A percentile compares a stretch with the other conserved stretches of the same genome.
These are phyloP conservation scores for Rhododendron mucronatum DNA, from an alignment of 148 eudicot species.

Conservation along the genomic window DNA sequence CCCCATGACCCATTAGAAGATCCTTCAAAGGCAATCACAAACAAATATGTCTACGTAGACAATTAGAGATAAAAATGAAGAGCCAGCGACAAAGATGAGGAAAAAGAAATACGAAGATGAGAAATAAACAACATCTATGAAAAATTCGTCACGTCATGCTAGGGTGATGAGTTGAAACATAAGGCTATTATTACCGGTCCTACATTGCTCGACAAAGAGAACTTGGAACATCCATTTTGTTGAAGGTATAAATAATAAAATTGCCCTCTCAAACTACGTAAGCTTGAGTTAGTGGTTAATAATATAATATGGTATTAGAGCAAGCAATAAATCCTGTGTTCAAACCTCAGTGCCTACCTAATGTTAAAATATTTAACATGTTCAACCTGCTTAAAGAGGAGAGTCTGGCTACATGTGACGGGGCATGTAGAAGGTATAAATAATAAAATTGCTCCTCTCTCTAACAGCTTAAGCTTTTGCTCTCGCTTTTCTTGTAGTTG, in stretches of 20 bases:
- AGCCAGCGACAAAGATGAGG: not conserved
- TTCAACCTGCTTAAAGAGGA: too few relatives aligned
- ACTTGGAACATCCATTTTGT: not conserved
- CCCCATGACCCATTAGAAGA: not conserved
- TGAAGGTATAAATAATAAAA: too few relatives aligned
- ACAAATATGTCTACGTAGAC: not conserved
- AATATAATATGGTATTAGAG: too few relatives aligned
- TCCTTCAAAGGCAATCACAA: not conserved
- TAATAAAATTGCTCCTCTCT: too few relatives aligned
- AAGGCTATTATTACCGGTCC: not conserved
- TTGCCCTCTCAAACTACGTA: too few relatives aligned
- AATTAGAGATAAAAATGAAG: not conserved
- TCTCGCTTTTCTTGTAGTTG: not conserved
- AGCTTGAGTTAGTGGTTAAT: too few relatives aligned
- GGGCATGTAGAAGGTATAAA: too few relatives aligned
- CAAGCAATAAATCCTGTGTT: too few relatives aligned
- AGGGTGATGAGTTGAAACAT: not conserved
- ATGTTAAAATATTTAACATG: too few relatives aligned
- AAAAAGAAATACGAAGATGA: not conserved
- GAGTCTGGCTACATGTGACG: too few relatives aligned
- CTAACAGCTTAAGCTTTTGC: too few relatives aligned
- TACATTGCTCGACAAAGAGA: not conserved
- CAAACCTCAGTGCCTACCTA: too few relatives aligned
- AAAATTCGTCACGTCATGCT: not conserved
- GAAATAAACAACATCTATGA: not conserved